Base-by-base conservation (phyloP, 2,329 filamentous ascomycete genomes). In the Beauveria asiatica region DNA sequence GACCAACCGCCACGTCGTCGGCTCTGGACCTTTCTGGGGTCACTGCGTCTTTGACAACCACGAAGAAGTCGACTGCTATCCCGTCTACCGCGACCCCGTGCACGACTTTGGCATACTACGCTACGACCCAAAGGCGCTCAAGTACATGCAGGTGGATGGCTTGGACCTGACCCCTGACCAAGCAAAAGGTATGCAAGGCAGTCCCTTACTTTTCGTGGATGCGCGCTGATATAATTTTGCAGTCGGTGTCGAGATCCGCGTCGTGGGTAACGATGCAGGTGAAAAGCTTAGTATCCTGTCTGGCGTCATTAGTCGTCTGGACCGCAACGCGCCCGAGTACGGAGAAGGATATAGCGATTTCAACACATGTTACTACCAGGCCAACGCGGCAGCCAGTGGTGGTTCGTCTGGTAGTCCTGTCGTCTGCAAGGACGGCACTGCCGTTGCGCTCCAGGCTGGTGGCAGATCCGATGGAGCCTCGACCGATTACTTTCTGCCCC, bases 1-100 rank as follows among this genome's bases (percentile, higher is more conserved):
- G 72, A 94, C 90, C 11, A 94, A 94, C 72, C 84, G 90, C 62
- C 94, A 99, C 76, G 94, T 99, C 37, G 94, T 97, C 46, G 92
- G 94, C 65, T 83, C 94, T 1, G 94, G 94, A 1, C 94, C 94
- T 1, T 99, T 99, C 75, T 97, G 93, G 88, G 94, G 94, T 52
- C 97, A 96, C 76, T 92, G 90, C 72, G 92, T 99, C 66, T 99
- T 99, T 73, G 95, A 99, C 74, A 99, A 99, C 72, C 94, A 99
- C 74, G 94, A 99, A 66, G 83, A 95, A 79, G 94, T 94, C 67
- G 94, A 99, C 72, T 93, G 95, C 52, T 90, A 92, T 70, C 94
- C 94, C 9, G 92, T 99, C 54, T 99, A 99, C 76, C 91, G 94
- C 69, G 94, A 99, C 70, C 95, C 94, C 17, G 93, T 99, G 30